Conservation (phyloP, 2,329 filamentous ascomycete species). For the Pezicula carpinea region DNA sequence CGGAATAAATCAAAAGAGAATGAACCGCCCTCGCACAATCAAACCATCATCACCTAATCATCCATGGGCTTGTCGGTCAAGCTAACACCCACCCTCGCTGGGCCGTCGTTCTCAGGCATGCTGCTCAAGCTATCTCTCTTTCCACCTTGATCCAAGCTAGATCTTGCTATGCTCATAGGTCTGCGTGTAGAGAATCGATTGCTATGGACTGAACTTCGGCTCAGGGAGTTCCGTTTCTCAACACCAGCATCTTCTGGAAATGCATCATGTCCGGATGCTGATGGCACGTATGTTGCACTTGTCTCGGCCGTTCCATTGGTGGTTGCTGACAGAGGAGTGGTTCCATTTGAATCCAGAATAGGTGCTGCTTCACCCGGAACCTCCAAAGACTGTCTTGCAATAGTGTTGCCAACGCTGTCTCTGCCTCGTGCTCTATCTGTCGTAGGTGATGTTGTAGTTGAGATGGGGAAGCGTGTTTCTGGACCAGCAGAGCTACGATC, state of each 20-base stretch:
- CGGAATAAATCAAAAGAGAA: no score
- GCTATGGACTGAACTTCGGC: constrained; percentile 48
- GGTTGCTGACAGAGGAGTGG: constrained; percentile 16
- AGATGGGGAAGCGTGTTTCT: constrained; percentile 81
- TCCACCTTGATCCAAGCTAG: constrained; percentile 22
- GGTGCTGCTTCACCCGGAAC: constrained; percentile 50
- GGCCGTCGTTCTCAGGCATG: constrained; percentile 30
- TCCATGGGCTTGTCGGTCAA: constrained; percentile 76
- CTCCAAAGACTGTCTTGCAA: constrained; percentile 65
- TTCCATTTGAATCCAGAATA: constrained; percentile 13
- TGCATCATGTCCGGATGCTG: constrained; percentile 9
- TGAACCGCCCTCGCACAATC: background rate
- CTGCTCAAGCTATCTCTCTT: constrained; percentile 27
- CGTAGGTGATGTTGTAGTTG: constrained; percentile 55
- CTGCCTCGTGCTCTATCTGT: constrained; percentile 35
- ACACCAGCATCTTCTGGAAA: constrained; percentile 25
- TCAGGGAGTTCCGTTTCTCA: constrained; percentile 63
- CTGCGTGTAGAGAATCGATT: constrained; percentile 39
- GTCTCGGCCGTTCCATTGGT: constrained; percentile 21
- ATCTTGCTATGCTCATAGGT: constrained; percentile 28
- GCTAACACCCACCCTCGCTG: constrained; percentile 51
- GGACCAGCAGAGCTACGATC: constrained; percentile 72
- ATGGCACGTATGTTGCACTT: constrained; percentile 27
- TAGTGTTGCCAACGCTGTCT: constrained; percentile 24
- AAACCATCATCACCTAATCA: constrained; percentile 40